Base-by-base conservation (phyloP, 139 green algal genomes). In the Monoraphidium neglectum region DNA sequence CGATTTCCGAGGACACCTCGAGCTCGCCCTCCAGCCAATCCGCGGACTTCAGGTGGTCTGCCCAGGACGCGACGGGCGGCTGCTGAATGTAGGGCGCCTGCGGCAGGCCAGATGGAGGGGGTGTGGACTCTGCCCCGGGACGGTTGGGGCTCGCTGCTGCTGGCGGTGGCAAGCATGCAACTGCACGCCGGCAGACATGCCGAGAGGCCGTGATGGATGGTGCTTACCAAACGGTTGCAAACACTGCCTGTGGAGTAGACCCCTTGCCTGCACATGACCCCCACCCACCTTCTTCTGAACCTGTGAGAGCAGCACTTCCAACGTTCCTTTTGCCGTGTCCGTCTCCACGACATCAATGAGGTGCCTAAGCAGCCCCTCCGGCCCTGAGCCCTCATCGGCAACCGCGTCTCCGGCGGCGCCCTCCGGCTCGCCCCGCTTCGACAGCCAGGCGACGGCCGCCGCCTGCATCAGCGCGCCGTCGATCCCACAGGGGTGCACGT, bases 401-500 rank as follows among this genome's bases (percentile, higher is more conserved):
- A 10, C 24, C 6, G 49, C 21, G 49, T 57, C 21, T 16, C 49
- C 16, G 21, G 16, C 16, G 49, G 49, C 49, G 49, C 49, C 8
- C 18, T 70, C 18, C 35, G 16, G 36, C 36, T 32, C 35, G 13
- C 5, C 15, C 63, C 5, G 8, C 63, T 16, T 35, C 36, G 16
- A 21, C 15, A 37, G 8, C 13, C 35, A 15, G 15, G 5, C 49
- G 30, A 59, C 24, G 33, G 56, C n/a, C 56, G 61, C 47, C 0
- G 61, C 77, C n/a, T 79, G 56, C 4, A 72, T 54, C 3, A 82
- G 35, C 5, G 84, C 80, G 1, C 84, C 84, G 26, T 83, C 81
- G 8, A 87, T 35, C 4, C 73, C 84, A 4, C 62, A 16, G 1
- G 84, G 84, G 64, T 87, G 81, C 21, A 79, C 71, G 36, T 89